These are phyloP conservation scores for Saccharomycopsis fermentans DNA, from an alignment of 805 yeast species.

Conservation along the genomic window DNA sequence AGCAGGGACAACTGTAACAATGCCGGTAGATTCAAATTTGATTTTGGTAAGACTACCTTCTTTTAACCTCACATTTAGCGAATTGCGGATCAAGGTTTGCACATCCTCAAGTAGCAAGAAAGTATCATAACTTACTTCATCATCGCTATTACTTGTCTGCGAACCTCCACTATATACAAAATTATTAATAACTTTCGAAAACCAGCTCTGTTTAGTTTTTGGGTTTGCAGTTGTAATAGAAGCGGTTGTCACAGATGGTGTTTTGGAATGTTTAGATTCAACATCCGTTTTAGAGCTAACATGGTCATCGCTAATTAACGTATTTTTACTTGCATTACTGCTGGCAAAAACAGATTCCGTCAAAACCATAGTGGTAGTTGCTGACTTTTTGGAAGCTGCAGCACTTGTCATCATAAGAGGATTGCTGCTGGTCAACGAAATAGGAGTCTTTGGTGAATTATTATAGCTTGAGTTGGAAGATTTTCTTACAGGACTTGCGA, in stretches of 20 bases:
- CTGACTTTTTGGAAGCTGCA: neutral
- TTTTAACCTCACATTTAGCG: conserved; percentile 35
- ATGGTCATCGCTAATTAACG: neutral
- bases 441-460: neutral
- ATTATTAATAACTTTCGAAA: conserved; percentile 29
- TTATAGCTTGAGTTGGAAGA: neutral
- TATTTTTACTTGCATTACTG: neutral
- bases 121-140: conserved; percentile 18
- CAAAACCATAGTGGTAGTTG: neutral
- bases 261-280: conserved; percentile 12
- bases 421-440: neutral
- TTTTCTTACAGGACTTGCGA: neutral
- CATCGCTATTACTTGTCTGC: conserved; percentile 15
- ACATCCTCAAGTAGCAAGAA: conserved; percentile 17
- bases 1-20: conserved; percentile 39
- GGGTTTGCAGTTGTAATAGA: conserved; percentile 13
- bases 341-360: conserved; percentile 1
- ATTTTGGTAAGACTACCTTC: conserved; percentile 40
- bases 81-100: conserved; percentile 26
- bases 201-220: conserved; percentile 26
- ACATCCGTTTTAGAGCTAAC: neutral
- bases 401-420: neutral
- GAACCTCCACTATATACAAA: conserved; percentile 17
- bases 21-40: conserved; percentile 34
- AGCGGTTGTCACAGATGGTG: conserved; percentile 13